Evolutionary conservation across 2,329 filamentous ascomycete genomes (phyloP), one percentile per base, ranked within the genome.

Genomic region (Aspergillus jensenii): DNA sequence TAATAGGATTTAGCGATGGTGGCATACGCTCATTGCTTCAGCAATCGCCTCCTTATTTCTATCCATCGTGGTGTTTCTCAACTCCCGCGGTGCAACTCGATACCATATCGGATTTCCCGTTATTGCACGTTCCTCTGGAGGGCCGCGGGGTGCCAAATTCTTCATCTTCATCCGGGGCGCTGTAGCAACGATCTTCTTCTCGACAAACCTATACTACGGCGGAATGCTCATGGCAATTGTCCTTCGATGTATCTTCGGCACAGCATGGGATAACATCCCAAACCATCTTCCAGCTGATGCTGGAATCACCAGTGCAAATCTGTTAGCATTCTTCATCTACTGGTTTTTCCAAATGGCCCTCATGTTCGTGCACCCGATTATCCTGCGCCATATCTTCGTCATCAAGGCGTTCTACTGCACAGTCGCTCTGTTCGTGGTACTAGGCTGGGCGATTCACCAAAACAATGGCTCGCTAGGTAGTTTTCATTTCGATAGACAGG

Each of bases 51-150:
- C 78, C 58, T 31, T 74, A 49, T 77, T 80, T 61, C 73, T 69
- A 7, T 77, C 75, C 11, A 62, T 78, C 41, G 76, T 76, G 47
- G 78, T 78, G 71, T 73, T 75, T 55, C 76, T 79, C 68, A 80
- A 80, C 66, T 76, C 75, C 15, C 71, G 77, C 44, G 74, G 71
- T 49, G 76, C 77, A 3, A 71, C 67, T 15, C 70, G 74, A 12
- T 79, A 79, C 58, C 76, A 79, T 61, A 68, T 78, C 47, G 76
- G 74, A 8, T 79, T 76, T 56, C 77, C 78, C 2, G 67, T 72
- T 15, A 67, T 76, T 17, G 67, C 67, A 19, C 67, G 76, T n/a
- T 67, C 66, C 6, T 73, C 75, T 9, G 77, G 77, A 59, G 77
- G 77, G 56, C 77, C 77, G 69, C 77, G 67, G 58, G 77, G 76